A percentile compares a stretch with the other conserved stretches of the same genome.
phyloP scores from a whole-genome alignment of 2,329 filamentous ascomycete genomes.

The Podosphaera leucotricha region DNA sequence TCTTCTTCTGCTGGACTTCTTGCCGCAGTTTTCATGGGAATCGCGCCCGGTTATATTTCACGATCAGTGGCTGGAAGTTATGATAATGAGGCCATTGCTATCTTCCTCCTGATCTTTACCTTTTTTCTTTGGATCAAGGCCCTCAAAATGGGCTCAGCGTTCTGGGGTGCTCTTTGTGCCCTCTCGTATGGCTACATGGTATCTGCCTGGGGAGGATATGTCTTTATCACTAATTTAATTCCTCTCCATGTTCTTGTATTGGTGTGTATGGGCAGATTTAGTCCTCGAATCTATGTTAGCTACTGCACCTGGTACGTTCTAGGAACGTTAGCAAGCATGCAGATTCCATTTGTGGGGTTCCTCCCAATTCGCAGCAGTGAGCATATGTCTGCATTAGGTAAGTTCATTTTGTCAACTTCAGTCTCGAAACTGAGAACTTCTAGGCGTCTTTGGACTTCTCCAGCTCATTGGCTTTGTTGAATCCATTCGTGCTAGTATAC shows the following conservation, averaged over 20 bases:
- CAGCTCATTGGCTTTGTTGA: conserved; percentile 85
- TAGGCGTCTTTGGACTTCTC: conserved; percentile 83
- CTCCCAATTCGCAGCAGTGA: conserved; percentile 89
- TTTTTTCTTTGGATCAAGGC: conserved; percentile 99
- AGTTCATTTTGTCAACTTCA: conserved; percentile 13
- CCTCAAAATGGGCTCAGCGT: conserved; percentile 82
- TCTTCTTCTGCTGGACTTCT: conserved; percentile 86
- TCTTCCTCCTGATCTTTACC: conserved; percentile 94
- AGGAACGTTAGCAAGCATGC: conserved; percentile 92
- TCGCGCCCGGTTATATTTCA: conserved; percentile 91
- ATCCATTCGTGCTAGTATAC: conserved; percentile 68
- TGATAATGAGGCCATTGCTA: conserved; percentile 98
- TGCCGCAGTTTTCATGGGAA: conserved; percentile 90
- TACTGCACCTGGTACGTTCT: conserved; percentile 97
- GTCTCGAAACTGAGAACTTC: conserved; percentile 4
- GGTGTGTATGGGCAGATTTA: conserved; percentile 92
- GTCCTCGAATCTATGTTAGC: conserved; percentile 77
- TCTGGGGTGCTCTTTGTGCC: conserved; percentile 86
- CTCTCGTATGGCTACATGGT: conserved; percentile 99
- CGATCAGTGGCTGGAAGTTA: conserved; percentile 95
- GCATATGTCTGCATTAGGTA: conserved; percentile 91
- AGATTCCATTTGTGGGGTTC: conserved; percentile 97
- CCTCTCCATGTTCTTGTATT: conserved; percentile 85
- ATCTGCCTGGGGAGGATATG: conserved; percentile 96
- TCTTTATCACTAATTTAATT: conserved; percentile 95